Evolutionary conservation across 306 rosid genomes (phyloP).

Genomic region (Acacia melanoxylon): DNA sequence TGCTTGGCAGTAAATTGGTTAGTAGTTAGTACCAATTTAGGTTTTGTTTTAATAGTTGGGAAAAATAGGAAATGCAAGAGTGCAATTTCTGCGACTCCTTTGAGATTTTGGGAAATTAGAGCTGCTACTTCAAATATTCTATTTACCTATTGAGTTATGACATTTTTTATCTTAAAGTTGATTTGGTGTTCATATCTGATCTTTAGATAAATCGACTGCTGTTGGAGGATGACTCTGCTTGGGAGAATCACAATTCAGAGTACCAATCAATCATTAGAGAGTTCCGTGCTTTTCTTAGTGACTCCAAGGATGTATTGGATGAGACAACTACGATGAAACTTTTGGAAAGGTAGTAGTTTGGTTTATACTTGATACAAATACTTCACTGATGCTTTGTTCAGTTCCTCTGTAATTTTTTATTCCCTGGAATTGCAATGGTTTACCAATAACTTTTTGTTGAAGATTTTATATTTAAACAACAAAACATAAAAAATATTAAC

Average conservation of each 20-base stretch:
- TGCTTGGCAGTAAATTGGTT: conserved; percentile 15
- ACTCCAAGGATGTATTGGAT: conserved; percentile 90
- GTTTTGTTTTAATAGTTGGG: conserved; percentile 12
- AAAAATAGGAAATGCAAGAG: background rate
- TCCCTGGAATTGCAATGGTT: background rate
- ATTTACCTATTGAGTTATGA: conserved; percentile 15
- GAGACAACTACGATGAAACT: conserved; percentile 95
- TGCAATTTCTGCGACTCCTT: background rate
- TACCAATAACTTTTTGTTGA: conserved; percentile 10
- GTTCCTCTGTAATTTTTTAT: conserved; percentile 9
- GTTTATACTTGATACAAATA: conserved; percentile 31
- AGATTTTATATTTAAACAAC: background rate
- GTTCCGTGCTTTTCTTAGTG: conserved; percentile 94
- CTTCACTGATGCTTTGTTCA: conserved; percentile 16
- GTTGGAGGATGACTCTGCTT: conserved; percentile 87
- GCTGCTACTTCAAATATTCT: conserved; percentile 22
- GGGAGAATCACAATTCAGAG: conserved; percentile 64
- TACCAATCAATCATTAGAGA: conserved; percentile 79
- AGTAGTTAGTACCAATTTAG: background rate
- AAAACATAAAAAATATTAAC: background rate
- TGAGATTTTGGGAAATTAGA: conserved; percentile 21
- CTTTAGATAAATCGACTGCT: conserved; percentile 84
- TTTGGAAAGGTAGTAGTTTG: conserved; percentile 68
- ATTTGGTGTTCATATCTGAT: conserved; percentile 36
- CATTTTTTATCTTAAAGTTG: conserved; percentile 24